Evolutionary conservation across 352 stramenopile genomes (phyloP).

Genomic region (Phytophthora cactorum): DNA sequence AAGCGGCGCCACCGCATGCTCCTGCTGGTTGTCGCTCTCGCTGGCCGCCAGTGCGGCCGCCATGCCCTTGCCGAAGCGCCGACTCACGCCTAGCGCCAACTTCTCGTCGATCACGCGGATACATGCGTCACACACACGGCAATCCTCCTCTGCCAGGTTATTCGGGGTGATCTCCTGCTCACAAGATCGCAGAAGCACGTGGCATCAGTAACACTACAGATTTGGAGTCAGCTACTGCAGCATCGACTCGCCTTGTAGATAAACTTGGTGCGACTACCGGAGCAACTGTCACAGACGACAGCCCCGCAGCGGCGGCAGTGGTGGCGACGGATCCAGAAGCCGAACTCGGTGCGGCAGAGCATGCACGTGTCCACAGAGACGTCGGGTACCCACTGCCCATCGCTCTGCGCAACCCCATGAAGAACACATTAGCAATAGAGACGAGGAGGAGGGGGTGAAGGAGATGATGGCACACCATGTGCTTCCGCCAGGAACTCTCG

Average conservation of each 20-base stretch:
- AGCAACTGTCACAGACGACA: conserved; percentile 83
- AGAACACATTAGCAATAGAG: conserved; percentile 6
- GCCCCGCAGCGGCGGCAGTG: conserved; percentile 89
- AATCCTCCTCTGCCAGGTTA: conserved; percentile 70
- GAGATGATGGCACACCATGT: conserved; percentile 60
- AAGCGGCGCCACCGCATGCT: conserved; percentile 37
- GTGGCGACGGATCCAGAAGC: conserved; percentile 88
- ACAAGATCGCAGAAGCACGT: neutral
- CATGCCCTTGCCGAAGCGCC: conserved; percentile 68
- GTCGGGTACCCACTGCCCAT: conserved; percentile 87
- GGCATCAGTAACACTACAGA: neutral
- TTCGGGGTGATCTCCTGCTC: conserved; percentile 66
- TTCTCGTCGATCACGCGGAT: conserved; percentile 89
- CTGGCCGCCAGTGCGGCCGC: conserved; percentile 22
- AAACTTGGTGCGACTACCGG: conserved; percentile 79
- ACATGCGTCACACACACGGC: conserved; percentile 81
- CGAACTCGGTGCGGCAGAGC: conserved; percentile 84
- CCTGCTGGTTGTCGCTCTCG: conserved; percentile 46
- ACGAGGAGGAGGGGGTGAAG: neutral
- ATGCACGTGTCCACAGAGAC: conserved; percentile 82
- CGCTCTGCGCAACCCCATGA: conserved; percentile 46
- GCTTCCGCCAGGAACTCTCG: conserved; percentile 85
- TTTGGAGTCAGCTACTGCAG: neutral
- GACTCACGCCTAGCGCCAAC: conserved; percentile 72
- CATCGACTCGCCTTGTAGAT: conserved; percentile 73